Evolutionary conservation across 768 basidiomycete genomes (phyloP).

Genomic region (Butyriboletus loyo): DNA sequence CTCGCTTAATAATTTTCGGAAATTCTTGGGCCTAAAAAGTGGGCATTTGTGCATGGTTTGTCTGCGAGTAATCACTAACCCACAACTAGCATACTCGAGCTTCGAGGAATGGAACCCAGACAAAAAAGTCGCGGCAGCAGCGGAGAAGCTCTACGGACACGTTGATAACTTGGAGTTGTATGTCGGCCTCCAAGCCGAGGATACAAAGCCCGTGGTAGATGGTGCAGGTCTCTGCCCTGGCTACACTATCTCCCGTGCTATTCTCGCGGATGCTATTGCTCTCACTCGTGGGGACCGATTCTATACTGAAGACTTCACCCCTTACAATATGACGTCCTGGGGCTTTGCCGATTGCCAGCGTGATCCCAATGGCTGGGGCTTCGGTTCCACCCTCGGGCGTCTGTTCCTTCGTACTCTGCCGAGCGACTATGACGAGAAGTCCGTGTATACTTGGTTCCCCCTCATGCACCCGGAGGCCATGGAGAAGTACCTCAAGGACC

Average conservation of each 20-base stretch:
- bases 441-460: slow-evolving; percentile 85
- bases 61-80: not conserved
- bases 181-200: slow-evolving; percentile 76
- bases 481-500: slow-evolving; percentile 53
- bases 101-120: slow-evolving; percentile 85
- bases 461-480: slow-evolving; percentile 75
- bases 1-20: slow-evolving; percentile 80
- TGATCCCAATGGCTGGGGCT: slow-evolving; percentile 66
- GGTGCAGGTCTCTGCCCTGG: slow-evolving; percentile 87
- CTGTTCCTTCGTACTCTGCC: slow-evolving; percentile 75
- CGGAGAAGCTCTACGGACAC: slow-evolving; percentile 74
- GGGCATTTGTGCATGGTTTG: slow-evolving; percentile 12
- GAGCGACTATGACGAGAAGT: slow-evolving; percentile 62
- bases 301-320: slow-evolving; percentile 80
- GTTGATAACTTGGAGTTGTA: slow-evolving; percentile 80
- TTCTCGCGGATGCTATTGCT: slow-evolving; percentile 82
- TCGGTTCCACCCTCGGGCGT: slow-evolving; percentile 66
- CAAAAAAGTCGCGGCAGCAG: slow-evolving; percentile 62
- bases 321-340: slow-evolving; percentile 79
- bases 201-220: slow-evolving; percentile 66
- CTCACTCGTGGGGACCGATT: slow-evolving; percentile 83
- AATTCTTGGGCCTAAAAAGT: slow-evolving; percentile 79
- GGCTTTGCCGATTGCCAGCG: slow-evolving; percentile 82
- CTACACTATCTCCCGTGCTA: slow-evolving; percentile 82
- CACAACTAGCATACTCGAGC: slow-evolving; percentile 50